These are phyloP conservation scores for Meyerozyma smithsonii DNA, from an alignment of 1,139 yeast genomes.

Conservation along the genomic window DNA sequence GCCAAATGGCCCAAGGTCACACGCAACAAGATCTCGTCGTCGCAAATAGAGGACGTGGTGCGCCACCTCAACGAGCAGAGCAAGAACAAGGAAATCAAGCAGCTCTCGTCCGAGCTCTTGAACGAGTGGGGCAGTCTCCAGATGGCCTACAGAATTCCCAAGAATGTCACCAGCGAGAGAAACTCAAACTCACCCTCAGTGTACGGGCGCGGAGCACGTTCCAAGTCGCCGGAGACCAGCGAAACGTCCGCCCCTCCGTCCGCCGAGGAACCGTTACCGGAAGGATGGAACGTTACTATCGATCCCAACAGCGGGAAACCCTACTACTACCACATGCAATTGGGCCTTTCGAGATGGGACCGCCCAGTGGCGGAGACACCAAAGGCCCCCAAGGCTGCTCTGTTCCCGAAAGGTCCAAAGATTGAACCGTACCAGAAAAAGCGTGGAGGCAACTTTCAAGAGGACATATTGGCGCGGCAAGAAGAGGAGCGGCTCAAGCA, in stretches of 20 bases:
- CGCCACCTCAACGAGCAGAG: constrained; percentile 34
- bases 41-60: constrained; percentile 69
- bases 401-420: constrained; percentile 19
- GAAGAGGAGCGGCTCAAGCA: constrained; percentile 33
- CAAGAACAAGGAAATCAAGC: constrained; percentile 27
- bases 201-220: constrained; percentile 28
- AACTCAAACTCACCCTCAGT: constrained; percentile 16
- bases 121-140: constrained; percentile 70
- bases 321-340: constrained; percentile 53
- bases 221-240: constrained; percentile 16
- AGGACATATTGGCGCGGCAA: constrained; percentile 18
- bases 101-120: constrained; percentile 43
- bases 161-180: constrained; percentile 20
- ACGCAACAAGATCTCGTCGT: constrained; percentile 73
- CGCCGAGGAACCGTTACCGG: constrained; percentile 36
- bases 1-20: constrained; percentile 77
- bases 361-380: constrained; percentile 36
- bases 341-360: constrained; percentile 55
- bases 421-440: constrained; percentile 13
- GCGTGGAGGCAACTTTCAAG: constrained; percentile 9
- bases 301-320: constrained; percentile 34
- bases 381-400: constrained; percentile 11
- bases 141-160: constrained; percentile 82
- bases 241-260: constrained; percentile 4
- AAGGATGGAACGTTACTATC: constrained; percentile 50